Conservation (phyloP, 176 grass and related monocot species). For the Metroxylon sagu region DNA sequence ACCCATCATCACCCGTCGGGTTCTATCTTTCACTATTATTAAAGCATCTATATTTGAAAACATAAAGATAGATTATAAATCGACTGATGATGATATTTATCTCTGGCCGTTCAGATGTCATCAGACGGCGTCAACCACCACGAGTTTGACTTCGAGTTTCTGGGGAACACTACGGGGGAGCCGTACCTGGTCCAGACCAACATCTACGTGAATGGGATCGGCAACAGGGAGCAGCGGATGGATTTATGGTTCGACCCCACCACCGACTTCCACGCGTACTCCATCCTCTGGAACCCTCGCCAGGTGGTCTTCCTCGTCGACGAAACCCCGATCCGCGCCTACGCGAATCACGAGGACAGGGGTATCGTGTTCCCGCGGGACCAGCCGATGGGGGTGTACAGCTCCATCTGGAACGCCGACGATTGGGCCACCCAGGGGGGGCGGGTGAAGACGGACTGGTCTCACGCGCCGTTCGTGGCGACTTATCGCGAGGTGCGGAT, state of each 20-base stretch:
- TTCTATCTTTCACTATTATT: no score
- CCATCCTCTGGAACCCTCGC: slow-evolving; percentile 64
- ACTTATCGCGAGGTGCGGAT: slow-evolving; percentile 60
- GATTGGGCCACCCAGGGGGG: slow-evolving; percentile 97
- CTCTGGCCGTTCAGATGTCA: slow-evolving; percentile 30
- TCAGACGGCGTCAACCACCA: slow-evolving; percentile 71
- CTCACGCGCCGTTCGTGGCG: slow-evolving; percentile 77
- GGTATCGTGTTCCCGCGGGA: slow-evolving; percentile 42
- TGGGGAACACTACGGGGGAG: slow-evolving; percentile 77
- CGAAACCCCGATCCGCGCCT: slow-evolving; percentile 83
- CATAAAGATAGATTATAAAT: no score
- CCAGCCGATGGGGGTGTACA: slow-evolving; percentile 88
- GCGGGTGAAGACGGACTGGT: slow-evolving; percentile 93
- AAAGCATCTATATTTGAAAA: no score
- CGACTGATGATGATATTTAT: no score
- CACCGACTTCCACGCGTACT: slow-evolving; percentile 61
- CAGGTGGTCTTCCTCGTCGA: slow-evolving; percentile 94
- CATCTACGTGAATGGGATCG: slow-evolving; percentile 86
- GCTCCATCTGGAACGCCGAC: slow-evolving; percentile 97
- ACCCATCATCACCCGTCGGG: no score
- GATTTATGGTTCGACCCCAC: slow-evolving; percentile 86
- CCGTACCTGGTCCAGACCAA: slow-evolving; percentile 97
- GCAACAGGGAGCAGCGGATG: slow-evolving; percentile 94
- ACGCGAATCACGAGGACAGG: slow-evolving; percentile 37
- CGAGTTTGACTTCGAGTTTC: slow-evolving; percentile 98